Evolutionary conservation across 345 rosid genomes (phyloP).

Genomic region (Populus pruinosa): DNA sequence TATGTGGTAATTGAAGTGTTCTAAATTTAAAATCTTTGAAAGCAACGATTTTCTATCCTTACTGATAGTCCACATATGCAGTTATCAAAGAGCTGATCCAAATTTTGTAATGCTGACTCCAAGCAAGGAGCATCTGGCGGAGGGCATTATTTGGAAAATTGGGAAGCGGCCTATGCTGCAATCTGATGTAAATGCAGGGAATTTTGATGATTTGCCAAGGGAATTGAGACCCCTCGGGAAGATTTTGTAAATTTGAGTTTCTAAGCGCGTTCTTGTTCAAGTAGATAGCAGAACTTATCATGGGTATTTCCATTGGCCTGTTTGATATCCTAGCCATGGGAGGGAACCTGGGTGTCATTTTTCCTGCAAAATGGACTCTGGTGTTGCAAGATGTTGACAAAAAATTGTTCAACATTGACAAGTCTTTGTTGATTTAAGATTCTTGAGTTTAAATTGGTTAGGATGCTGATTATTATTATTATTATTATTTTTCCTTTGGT

Average conservation of each 20-base stretch:
- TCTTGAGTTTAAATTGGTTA: no score
- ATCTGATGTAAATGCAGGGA: constrained; percentile 62
- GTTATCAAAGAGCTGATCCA: constrained; percentile 93
- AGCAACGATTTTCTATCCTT: background rate
- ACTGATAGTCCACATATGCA: constrained; percentile 26
- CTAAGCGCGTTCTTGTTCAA: background rate
- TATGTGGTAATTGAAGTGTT: background rate
- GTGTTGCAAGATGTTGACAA: no score
- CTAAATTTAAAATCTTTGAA: background rate
- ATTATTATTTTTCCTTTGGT: no score
- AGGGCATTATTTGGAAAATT: constrained; percentile 63
- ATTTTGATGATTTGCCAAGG: constrained; percentile 57
- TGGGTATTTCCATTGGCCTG: no score
- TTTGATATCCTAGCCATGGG: no score
- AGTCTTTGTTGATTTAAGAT: no score
- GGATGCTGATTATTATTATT: no score
- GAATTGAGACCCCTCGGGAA: constrained; percentile 68
- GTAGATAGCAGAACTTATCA: background rate
- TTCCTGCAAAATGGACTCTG: no score
- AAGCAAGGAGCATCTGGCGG: constrained; percentile 83
- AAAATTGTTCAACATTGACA: no score
- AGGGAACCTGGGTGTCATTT: no score
- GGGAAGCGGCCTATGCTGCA: constrained; percentile 79
- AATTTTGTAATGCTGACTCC: constrained; percentile 87
- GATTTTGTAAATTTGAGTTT: constrained; percentile 39